Evolutionary conservation across 2,329 filamentous ascomycete genomes (phyloP).

Genomic region (Paracamarosporium sp.): DNA sequence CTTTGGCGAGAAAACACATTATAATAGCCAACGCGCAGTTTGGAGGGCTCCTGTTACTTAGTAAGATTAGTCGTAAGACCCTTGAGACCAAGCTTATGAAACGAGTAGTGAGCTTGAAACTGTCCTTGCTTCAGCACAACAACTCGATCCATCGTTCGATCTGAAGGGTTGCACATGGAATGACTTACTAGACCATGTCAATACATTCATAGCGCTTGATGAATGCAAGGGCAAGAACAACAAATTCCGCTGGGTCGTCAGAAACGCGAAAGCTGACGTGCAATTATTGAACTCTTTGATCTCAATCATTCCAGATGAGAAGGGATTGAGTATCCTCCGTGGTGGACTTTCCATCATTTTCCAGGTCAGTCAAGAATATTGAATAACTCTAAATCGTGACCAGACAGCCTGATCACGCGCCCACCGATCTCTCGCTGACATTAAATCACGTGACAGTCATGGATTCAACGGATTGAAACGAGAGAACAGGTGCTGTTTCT

Average conservation of each 20-base stretch:
- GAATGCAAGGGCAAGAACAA: not conserved
- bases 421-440: not conserved
- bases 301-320: constrained; percentile 2
- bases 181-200: not conserved
- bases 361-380: not conserved
- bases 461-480: not conserved
- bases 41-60: not conserved
- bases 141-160: not conserved
- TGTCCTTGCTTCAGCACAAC: not conserved
- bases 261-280: not conserved
- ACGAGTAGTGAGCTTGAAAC: not conserved
- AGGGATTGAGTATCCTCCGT: constrained; percentile 1
- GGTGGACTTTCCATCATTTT: not conserved
- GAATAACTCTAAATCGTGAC: not conserved
- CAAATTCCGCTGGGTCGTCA: not conserved
- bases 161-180: not conserved
- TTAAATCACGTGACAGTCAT: not conserved
- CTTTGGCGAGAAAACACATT: not conserved
- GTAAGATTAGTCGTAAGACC: not conserved
- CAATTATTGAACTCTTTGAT: not conserved
- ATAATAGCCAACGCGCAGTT: not conserved
- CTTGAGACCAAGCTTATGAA: not conserved
- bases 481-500: not conserved
- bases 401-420: too few species aligned
- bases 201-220: not conserved